phyloP scores from a whole-genome alignment of 805 yeast species.

The Vanderwaltozyma yarrowii region DNA sequence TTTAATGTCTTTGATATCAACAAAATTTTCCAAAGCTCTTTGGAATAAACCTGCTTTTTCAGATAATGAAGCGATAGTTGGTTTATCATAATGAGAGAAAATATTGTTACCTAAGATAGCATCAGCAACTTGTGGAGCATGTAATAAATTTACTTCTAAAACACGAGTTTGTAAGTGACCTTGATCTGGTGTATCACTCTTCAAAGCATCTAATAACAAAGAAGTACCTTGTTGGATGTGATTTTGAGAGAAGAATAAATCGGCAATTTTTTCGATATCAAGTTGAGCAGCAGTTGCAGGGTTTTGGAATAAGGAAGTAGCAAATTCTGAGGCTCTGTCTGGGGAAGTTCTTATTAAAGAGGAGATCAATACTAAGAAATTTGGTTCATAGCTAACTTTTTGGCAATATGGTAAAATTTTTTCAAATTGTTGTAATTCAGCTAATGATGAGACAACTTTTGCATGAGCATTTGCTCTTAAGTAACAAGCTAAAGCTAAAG shows the following conservation, averaged over 20 bases:
- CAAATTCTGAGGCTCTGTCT: constrained; percentile 97
- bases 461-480: constrained; percentile 71
- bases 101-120: constrained; percentile 93
- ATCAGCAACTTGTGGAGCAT: constrained; percentile 99
- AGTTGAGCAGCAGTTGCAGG: constrained; percentile 50
- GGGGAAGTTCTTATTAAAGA: constrained; percentile 86
- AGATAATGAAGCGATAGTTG: constrained; percentile 82
- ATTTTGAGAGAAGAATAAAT: constrained; percentile 89
- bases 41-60: constrained; percentile 95
- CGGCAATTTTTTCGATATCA: constrained; percentile 81
- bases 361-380: constrained; percentile 81
- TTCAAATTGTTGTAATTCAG: constrained; percentile 94
- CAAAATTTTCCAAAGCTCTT: constrained; percentile 93
- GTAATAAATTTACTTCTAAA: constrained; percentile 81
- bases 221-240: constrained; percentile 97
- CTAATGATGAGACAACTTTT: constrained; percentile 84
- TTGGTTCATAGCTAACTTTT: constrained; percentile 81
- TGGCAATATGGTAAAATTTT: constrained; percentile 90
- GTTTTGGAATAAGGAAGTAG: constrained; percentile 65
- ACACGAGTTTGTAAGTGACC: constrained; percentile 93
- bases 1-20: constrained; percentile 89
- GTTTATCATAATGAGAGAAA: constrained; percentile 92
- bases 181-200: constrained; percentile 86
- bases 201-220: constrained; percentile 86
- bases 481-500: constrained; percentile 85